Conservation (phyloP, 371 early-diverging fungal genomes). For the Conidiobolus incongruus region DNA sequence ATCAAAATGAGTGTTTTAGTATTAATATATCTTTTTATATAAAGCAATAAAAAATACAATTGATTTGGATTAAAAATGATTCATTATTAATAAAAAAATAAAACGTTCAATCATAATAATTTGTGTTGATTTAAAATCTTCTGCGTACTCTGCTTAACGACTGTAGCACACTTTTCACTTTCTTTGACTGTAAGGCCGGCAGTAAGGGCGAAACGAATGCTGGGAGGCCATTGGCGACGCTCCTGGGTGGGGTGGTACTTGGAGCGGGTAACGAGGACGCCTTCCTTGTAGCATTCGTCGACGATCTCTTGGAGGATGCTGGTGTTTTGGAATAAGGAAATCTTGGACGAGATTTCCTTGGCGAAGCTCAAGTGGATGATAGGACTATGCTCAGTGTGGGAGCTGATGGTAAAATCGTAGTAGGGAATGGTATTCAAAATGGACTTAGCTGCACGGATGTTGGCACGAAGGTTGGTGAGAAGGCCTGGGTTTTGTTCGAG, state of each 20-base stretch:
- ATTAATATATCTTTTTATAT: too few relatives aligned
- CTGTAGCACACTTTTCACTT: slow-evolving; percentile 53
- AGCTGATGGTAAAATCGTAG: slow-evolving; percentile 7
- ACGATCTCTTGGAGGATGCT: slow-evolving; percentile 61
- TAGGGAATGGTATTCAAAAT: slow-evolving; percentile 13
- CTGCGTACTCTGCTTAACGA: slow-evolving; percentile 24
- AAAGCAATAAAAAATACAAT: too few relatives aligned
- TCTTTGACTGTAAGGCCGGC: slow-evolving; percentile 60
- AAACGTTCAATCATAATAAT: neutral
- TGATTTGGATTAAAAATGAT: too few relatives aligned
- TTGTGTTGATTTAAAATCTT: slow-evolving; percentile 19
- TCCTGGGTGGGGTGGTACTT: slow-evolving; percentile 80
- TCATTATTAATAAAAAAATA: too few relatives aligned
- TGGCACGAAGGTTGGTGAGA: slow-evolving; percentile 6
- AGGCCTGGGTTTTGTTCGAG: slow-evolving; percentile 12
- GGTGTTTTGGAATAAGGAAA: slow-evolving; percentile 22
- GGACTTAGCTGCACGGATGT: slow-evolving; percentile 7
- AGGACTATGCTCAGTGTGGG: slow-evolving; percentile 17
- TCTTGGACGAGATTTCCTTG: slow-evolving; percentile 25
- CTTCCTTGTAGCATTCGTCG: slow-evolving; percentile 49
- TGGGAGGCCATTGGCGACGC: slow-evolving; percentile 38
- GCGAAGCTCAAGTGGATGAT: slow-evolving; percentile 43
- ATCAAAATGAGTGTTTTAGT: too few relatives aligned
- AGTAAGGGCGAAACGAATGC: slow-evolving; percentile 58
- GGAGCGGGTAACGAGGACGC: slow-evolving; percentile 63